Base-by-base conservation (phyloP, 306 rosid genomes). In the Quercus glauca region DNA sequence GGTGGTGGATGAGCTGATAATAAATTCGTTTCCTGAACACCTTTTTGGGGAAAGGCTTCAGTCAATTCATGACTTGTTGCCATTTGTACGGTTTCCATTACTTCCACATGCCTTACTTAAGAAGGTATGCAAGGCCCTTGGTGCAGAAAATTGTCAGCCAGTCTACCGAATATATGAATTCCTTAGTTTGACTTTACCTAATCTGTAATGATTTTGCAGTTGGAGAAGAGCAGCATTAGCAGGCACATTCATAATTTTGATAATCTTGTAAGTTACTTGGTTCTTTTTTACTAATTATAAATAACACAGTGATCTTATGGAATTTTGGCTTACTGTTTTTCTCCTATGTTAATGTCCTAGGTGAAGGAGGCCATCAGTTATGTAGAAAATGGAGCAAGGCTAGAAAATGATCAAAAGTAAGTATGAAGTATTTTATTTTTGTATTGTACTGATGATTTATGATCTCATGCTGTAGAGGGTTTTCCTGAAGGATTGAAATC, bases 41-140 rank as follows among this genome's bases (percentile, higher is more conserved):
- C 91, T 92, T 70, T 94, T 94, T 71, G 89, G 88, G 28, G 95
- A 84, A 78, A 89, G 99, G 88, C 88, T 92, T 82, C 87, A 75
- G 75, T 83, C 90, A 72, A 89, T 92, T 78, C 73, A 76, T 70
- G 86, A 85, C 85, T 80, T 91, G 81, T 71, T 94, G 71, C 82
- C 91, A 4, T 85, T 84, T 25, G 90, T 94, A 79, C 88, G 97
- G 73, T 90, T 92, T 85, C 90, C 90, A 6, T 85, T 90, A 29
- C 92, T 94, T 76, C 91, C 88, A 14, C 65, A 55, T 76, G 21
- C 91, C 80, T 83, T 91, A 80, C 97, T 94, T 78, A 87, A 88
- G 85, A 94, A 91, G 97, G 99, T 94, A 85, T 56, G 80, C 75
- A 67, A 67, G 56, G 49, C 78, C 83, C 19, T 59, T 65, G 79